Base-by-base conservation (phyloP, 2,329 filamentous ascomycete genomes). In the Daldinia sp. region DNA sequence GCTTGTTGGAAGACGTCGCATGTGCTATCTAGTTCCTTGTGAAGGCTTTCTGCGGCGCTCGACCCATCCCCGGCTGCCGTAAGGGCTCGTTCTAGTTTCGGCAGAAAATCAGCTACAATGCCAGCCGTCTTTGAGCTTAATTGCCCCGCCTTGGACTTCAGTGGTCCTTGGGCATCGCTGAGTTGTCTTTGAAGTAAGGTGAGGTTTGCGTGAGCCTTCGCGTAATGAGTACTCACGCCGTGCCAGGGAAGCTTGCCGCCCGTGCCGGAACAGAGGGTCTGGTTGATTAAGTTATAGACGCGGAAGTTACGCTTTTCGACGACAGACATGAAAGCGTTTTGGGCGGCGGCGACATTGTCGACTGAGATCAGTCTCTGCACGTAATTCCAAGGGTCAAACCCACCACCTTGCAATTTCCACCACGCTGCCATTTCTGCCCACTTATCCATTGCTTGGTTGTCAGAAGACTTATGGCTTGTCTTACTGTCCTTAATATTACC, bases 401-500 rank as follows among this genome's bases (percentile, higher is more conserved):
- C 13, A 39, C 41, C 52, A 56, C 11, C 21, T n/a, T n/a, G n/a
- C n/a, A n/a, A n/a, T n/a, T n/a, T 19, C 41, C 52, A 56, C 41
- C 41, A 56, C 13, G 52, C 19, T 10, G 29, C 39, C 19, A 55
- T 8, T 13, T 21, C 47, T 23, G 32, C 17, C 52, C 52, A 55
- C 5, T 55, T 32, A n/a, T 10, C 3, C 15, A 55, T n/a, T 6
- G 21, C 52, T 21, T 45, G 19, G n/a, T 35, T 27, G 5, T 47
- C 15, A 37, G 39, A 55, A 8, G 21, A 10, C 7, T 5, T 35
- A 30, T 27, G 9, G 8, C 19, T 17, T 13, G 4, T 43, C 19
- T 25, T 4, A 11, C 13, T 21, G 10, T n/a, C n/a, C n/a, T n/a
- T n/a, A n/a, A 43, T 21, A 13, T 25, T 15, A 9, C 3, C 4